Percentiles rank a stretch among this genome's conserved stretches.
Evolutionary conservation across 108 stramenopile species (phyloP).

Genomic region (Stephanodiscus minutulus): DNA sequence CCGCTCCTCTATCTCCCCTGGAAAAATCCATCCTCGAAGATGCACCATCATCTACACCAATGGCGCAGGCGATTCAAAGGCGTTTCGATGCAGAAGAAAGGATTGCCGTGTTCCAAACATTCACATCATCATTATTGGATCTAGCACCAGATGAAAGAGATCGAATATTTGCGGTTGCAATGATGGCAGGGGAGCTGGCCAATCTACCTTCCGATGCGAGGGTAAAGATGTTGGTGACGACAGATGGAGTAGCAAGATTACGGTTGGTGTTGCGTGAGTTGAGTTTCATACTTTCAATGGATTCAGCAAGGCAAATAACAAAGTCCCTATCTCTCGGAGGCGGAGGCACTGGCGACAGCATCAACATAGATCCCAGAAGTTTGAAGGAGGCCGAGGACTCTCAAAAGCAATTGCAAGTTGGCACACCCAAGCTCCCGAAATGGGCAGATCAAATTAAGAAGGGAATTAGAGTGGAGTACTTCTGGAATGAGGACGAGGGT

Average conservation of each 20-base stretch:
- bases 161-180: slow-evolving; percentile 60
- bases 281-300: slow-evolving; percentile 56
- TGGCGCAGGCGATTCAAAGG: slow-evolving; percentile 35
- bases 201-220: slow-evolving; percentile 57
- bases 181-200: slow-evolving; percentile 80
- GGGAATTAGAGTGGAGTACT: slow-evolving; percentile 74
- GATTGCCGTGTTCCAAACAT: slow-evolving; percentile 67
- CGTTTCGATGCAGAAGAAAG: slow-evolving; percentile 67
- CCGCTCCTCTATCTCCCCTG: slow-evolving; percentile 56
- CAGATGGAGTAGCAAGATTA: slow-evolving; percentile 61
- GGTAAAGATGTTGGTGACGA: slow-evolving; percentile 52
- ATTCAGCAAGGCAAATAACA: slow-evolving; percentile 59
- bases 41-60: slow-evolving; percentile 41
- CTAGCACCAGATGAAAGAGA: slow-evolving; percentile 56
- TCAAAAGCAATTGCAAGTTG: slow-evolving; percentile 71
- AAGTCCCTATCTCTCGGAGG: slow-evolving; percentile 35
- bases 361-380: slow-evolving; percentile 36
- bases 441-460: slow-evolving; percentile 73
- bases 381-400: slow-evolving; percentile 57
- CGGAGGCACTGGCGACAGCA: slow-evolving; percentile 10
- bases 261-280: slow-evolving; percentile 56
- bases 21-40: slow-evolving; percentile 76
- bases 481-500: slow-evolving; percentile 79
- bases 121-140: slow-evolving; percentile 63
- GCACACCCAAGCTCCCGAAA: slow-evolving; percentile 64